Base-by-base conservation (phyloP, 2,329 filamentous ascomycete species). In the Rutstroemia sydowiana region DNA sequence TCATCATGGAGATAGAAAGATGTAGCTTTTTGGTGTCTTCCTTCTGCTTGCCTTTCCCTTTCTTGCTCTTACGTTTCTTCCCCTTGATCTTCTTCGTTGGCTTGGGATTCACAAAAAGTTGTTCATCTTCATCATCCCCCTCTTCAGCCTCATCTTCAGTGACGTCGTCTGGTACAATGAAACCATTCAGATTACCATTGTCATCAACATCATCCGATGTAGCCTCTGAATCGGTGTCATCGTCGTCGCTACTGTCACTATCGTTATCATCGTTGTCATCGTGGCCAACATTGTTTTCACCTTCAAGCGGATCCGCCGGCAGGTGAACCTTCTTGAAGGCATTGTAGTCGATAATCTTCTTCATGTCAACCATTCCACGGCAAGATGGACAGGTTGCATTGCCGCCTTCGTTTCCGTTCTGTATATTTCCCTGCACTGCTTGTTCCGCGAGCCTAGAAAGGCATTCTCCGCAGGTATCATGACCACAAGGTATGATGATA, bases 401-500 rank as follows among this genome's bases (percentile, higher is more conserved):
- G 8, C 46, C 51, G 21, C 49, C 70, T 50, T 87, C 84, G 31
- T 82, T 73, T 5, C 83, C 86, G 52, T 81, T 74, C 26, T 72
- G 77, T 39, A 85, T 70, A 55, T 73, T 74, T 14, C 72, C 73
- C 49, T 74, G 71, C 1, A 75, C 69, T 3, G 82, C 69, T 40
- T 74, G 71, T 56, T 88, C 87, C 0, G 76, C 75, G 43, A 95
- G 76, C 50, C 77, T 80, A 5, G 80, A 76, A 55, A 93, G 82
- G 64, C 90, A 95, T 56, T 90, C 85, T 1, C 77, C 72, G 67
- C 90, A 95, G 21, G 82, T 82, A 54, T 84, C 81, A 63, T 95
- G 90, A 2, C 90, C 90, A 63, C 90, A 95, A 1, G 88, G 88
- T 47, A 88, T 75, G 66, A 91, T 85, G 57, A 95, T 87, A 3